Evolutionary conservation across 139 green algal genomes (phyloP).

Genomic region (Haematococcus lacustris): DNA sequence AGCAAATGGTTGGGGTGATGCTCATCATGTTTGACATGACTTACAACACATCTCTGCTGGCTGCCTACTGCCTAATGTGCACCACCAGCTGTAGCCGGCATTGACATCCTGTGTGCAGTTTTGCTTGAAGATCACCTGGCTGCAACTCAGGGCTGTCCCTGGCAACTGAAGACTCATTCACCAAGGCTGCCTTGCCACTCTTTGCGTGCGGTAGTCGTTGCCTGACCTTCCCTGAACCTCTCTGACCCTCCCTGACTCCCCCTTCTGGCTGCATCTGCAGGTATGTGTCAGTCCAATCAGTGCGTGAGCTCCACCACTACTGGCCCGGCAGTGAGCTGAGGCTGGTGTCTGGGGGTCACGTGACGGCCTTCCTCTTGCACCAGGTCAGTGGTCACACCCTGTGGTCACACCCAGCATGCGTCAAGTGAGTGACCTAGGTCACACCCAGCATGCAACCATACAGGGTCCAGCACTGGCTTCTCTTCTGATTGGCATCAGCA

Average conservation of each 20-base stretch:
- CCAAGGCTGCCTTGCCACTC: background rate
- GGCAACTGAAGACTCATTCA: background rate
- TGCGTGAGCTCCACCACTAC: slow-evolving; percentile 50
- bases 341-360: slow-evolving; percentile 66
- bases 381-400: slow-evolving; percentile 14
- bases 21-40: too few species aligned
- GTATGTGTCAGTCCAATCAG: slow-evolving; percentile 42
- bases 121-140: background rate
- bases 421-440: background rate
- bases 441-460: background rate
- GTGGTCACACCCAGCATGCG: background rate
- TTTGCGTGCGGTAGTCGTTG: background rate
- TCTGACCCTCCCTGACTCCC: too few species aligned
- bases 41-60: too few species aligned
- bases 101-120: background rate
- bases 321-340: slow-evolving; percentile 58
- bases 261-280: too few species aligned
- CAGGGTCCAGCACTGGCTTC: too few species aligned
- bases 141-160: background rate
- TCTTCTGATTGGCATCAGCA: background rate
- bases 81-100: too few species aligned
- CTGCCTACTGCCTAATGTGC: too few species aligned
- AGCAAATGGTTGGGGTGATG: too few species aligned
- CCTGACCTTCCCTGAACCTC: too few species aligned
- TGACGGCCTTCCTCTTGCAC: slow-evolving; percentile 72